Base-by-base conservation (phyloP, 768 basidiomycete species). In the Agaricus blazei region DNA sequence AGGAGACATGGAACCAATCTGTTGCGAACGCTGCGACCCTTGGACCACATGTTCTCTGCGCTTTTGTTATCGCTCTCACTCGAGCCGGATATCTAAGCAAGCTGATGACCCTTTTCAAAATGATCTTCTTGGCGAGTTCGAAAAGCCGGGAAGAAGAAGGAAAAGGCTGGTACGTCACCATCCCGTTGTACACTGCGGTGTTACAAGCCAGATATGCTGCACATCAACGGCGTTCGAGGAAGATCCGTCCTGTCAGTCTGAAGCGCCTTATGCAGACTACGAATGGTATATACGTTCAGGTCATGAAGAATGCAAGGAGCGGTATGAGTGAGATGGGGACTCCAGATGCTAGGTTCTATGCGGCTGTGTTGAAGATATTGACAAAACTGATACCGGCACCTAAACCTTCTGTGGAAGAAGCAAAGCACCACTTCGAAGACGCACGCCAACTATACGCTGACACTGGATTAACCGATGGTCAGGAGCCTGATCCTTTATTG, bases 161-260 rank as follows among this genome's bases (percentile, higher is more conserved):
- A 9, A 28, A 38, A 23, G 82, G 85, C 0, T 93, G 90, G 90
- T 73, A 74, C 51, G 68, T 92, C 19, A 80, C 84, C 7, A 68
- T 84, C 2, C 74, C 83, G 8, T 82, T 86, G 1, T 92, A 89
- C 64, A 91, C 87, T 1, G 69, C 79, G 48, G 88, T 91, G 83
- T 65, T 93, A 54, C 75, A 82, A 46, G 70, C 80, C 31, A 90
- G 87, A 58, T 76, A 71, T 1, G 61, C 64, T 3, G 77, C 81
- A 63, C 75, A 74, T n/a, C 66, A 63, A 65, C 59, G 67, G 57
- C 42, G 15, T 24, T 38, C 41, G 12, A 38, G 42, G n/a, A 27
- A 19, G n/a, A 47, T 23, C 12, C 51, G 41, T 4, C 24, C n/a
- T n/a, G 19, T 14, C 31, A 34, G 27, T n/a, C n/a, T 56, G 12